Base-by-base conservation (phyloP, 2,329 filamentous ascomycete genomes). In the Exophiala sideris region DNA sequence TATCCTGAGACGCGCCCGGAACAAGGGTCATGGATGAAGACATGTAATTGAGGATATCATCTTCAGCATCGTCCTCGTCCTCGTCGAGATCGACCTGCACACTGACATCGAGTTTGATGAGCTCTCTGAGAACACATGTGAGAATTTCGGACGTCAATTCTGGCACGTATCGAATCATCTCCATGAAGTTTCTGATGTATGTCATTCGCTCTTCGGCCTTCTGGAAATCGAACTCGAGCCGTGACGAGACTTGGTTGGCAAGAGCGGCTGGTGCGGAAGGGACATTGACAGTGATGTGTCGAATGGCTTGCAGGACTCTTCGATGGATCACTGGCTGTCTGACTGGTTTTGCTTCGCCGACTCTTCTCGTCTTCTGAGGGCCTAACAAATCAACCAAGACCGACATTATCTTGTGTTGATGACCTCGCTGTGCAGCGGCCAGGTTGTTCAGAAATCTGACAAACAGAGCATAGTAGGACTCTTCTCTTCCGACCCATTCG, bases 21-120 rank as follows among this genome's bases (percentile, higher is more conserved):
- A 61, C 41, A 32, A 64, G 46, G 12, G 56, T 63, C 41, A 64
- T 62, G 14, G 63, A 65, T 3, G 56, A 61, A 2, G 48, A 68
- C 14, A 80, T 69, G 47, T 78, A 81, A 67, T 79, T 77, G 47
- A 88, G 79, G 14, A 92, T 82, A 49, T 85, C 83, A 20, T 91
- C 84, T 50, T 90, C 88, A 8, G 90, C 79, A 51, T 95, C 89
- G 59, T 97, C 92, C 58, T 96, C 92, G 57, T 96, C 76, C 64
- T 97, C 91, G 59, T 97, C 91, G 65, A 97, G 76, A 65, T 97
- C 91, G 46, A 91, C 82, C 71, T 96, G 92, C 70, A 97, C 94
- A 68, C 96, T 89, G 1, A 95, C 90, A 68, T 99, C 94, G 54
- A 97, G 89, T 71, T 94, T 94, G 65, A 97, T 89, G 6, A 97